These are phyloP conservation scores for Blastomyces percursus DNA, from an alignment of 2,329 filamentous ascomycete genomes.

Conservation along the genomic window DNA sequence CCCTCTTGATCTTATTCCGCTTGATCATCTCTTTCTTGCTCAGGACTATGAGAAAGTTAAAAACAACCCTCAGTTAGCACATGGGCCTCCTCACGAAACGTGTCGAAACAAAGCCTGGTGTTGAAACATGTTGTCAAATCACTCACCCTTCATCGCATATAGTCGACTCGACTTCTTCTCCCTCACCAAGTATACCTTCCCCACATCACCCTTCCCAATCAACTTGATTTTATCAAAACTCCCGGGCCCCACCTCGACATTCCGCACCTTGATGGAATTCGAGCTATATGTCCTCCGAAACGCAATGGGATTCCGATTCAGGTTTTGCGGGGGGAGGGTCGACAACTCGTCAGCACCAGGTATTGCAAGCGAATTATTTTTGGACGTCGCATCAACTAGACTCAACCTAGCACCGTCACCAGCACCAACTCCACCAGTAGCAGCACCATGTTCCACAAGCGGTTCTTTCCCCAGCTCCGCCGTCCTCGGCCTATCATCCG, in stretches of 20 bases:
- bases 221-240: slow-evolving; percentile 99
- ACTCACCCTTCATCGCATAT: slow-evolving; percentile 95
- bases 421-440: slow-evolving; percentile 15
- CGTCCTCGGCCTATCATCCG: slow-evolving; percentile 62
- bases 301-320: slow-evolving; percentile 54
- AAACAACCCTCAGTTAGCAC: slow-evolving; percentile 3
- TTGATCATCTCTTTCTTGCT: slow-evolving; percentile 99
- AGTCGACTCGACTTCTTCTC: slow-evolving; percentile 95
- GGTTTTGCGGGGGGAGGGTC: slow-evolving; percentile 47
- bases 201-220: slow-evolving; percentile 96
- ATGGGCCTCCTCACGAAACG: neutral
- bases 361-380: slow-evolving; percentile 21
- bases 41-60: slow-evolving; percentile 51
- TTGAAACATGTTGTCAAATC: neutral
- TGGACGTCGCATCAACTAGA: slow-evolving; percentile 39
- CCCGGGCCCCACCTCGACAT: slow-evolving; percentile 87
- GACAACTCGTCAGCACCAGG: slow-evolving; percentile 20
- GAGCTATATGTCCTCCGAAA: slow-evolving; percentile 96
- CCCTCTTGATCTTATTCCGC: slow-evolving; percentile 98
- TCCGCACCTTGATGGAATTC: slow-evolving; percentile 96
- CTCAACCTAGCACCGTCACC: slow-evolving; percentile 43
- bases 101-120: neutral
- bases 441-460: slow-evolving; percentile 47
- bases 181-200: slow-evolving; percentile 92
- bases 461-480: slow-evolving; percentile 80